Conservation (phyloP, 257 asterid species). For the Ajuga chamaepitys region DNA sequence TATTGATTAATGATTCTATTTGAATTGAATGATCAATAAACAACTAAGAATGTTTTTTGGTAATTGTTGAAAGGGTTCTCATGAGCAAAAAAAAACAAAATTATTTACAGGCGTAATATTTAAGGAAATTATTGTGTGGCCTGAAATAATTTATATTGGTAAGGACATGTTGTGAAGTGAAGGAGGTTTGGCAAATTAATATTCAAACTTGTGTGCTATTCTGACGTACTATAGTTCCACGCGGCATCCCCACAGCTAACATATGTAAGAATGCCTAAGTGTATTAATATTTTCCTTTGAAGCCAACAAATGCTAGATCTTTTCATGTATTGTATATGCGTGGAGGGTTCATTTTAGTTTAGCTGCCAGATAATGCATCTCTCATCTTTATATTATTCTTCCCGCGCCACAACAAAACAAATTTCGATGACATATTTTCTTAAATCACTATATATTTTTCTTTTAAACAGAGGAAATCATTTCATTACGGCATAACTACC, state of each 20-base stretch:
- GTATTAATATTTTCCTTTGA: slow-evolving; percentile 17
- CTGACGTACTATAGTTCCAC: slow-evolving; percentile 14
- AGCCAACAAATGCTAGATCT: slow-evolving; percentile 4
- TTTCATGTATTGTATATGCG: slow-evolving; percentile 10
- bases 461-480: too few species aligned
- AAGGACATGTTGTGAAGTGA: neutral
- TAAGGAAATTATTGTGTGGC: neutral
- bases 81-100: neutral
- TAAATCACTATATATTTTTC: too few species aligned
- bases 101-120: neutral
- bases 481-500: too few species aligned
- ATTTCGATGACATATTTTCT: too few species aligned
- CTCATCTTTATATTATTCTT: too few species aligned
- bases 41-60: too few species aligned
- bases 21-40: too few species aligned
- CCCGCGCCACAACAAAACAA: too few species aligned
- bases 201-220: slow-evolving; percentile 4
- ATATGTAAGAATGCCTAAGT: slow-evolving; percentile 5
- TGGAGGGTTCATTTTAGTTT: slow-evolving; percentile 18
- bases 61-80: neutral
- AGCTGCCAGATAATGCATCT: too few species aligned
- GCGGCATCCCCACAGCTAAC: slow-evolving; percentile 15
- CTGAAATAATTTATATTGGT: neutral
- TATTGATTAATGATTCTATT: too few species aligned
- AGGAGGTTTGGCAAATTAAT: slow-evolving; percentile 13